Percentiles rank a stretch among this genome's conserved stretches.
These are phyloP conservation scores for Tolypocladium tropicale DNA, from an alignment of 2,329 filamentous ascomycete genomes.

Conservation along the genomic window DNA sequence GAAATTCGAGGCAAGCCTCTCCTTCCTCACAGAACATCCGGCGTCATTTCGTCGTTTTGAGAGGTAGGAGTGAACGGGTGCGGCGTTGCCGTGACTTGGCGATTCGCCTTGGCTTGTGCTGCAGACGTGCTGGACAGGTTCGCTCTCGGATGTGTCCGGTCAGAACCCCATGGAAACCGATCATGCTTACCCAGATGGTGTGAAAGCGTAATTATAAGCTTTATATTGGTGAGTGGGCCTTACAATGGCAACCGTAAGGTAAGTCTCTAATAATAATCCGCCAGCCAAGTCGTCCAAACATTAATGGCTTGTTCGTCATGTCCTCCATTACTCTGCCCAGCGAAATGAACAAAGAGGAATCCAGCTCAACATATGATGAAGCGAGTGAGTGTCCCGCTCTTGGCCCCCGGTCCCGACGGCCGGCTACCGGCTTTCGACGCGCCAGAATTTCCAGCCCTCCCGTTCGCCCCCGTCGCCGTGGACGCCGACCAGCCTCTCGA, in stretches of 20 bases:
- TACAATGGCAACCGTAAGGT: not conserved
- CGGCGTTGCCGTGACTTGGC: not conserved
- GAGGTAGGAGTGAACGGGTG: not conserved
- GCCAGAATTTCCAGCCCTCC: constrained; percentile 84
- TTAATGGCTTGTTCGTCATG: not conserved
- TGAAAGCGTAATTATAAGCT: not conserved
- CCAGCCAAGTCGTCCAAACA: not conserved
- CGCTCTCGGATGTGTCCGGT: not conserved
- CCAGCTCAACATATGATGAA: not conserved
- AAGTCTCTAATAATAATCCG: not conserved
- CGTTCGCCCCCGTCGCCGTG: constrained; percentile 55
- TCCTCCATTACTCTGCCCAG: not conserved
- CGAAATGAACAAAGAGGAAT: not conserved
- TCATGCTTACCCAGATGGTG: not conserved
- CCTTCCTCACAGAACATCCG: not conserved
- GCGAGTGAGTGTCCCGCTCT: not conserved
- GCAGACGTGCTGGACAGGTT: not conserved
- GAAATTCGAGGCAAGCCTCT: not conserved
- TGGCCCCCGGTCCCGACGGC: not conserved
- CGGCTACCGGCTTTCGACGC: constrained; percentile 39
- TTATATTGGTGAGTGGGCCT: not conserved
- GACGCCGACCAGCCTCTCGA: constrained; percentile 81
- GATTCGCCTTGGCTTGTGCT: too few species aligned
- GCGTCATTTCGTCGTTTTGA: not conserved
- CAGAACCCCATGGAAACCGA: not conserved